Percentiles rank a stretch among this genome's conserved stretches.
Evolutionary conservation across 805 yeast genomes (phyloP).

Genomic region (Nakazawaea pomicola): DNA sequence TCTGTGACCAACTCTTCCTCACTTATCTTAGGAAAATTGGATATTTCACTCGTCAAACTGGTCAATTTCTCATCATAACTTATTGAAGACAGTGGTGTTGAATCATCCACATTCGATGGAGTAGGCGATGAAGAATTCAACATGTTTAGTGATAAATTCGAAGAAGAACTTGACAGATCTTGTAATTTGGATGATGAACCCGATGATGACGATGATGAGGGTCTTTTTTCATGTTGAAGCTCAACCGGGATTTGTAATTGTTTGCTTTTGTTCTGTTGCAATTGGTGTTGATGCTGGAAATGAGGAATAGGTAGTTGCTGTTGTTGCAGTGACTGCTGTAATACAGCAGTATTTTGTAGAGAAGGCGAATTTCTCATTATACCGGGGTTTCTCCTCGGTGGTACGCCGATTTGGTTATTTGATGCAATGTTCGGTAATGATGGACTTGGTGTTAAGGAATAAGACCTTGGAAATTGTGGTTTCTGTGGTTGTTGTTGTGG

Average conservation of each 20-base stretch:
- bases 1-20: neutral
- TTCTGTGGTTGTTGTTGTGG: slow-evolving; percentile 4
- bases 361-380: slow-evolving; percentile 10
- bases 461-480: too few species aligned
- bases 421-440: slow-evolving; percentile 12
- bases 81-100: slow-evolving; percentile 15
- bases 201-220: slow-evolving; percentile 20
- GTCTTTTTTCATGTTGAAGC: slow-evolving; percentile 16
- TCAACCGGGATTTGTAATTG: slow-evolving; percentile 14
- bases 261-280: too few species aligned
- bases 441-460: slow-evolving; percentile 6
- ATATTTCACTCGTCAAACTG: neutral
- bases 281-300: too few species aligned
- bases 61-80: slow-evolving; percentile 9
- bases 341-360: slow-evolving; percentile 13
- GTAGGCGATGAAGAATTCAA: slow-evolving; percentile 9
- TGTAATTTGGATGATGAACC: slow-evolving; percentile 10
- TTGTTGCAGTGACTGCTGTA: slow-evolving; percentile 1
- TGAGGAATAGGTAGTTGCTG: too few species aligned
- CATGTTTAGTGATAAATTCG: slow-evolving; percentile 11
- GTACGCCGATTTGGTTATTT: slow-evolving; percentile 1
- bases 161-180: slow-evolving; percentile 12
- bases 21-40: neutral
- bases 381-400: slow-evolving; percentile 4
- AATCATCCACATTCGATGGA: slow-evolving; percentile 9